Conservation (phyloP, 352 stramenopile genomes). For the Pythium dissotocum region DNA sequence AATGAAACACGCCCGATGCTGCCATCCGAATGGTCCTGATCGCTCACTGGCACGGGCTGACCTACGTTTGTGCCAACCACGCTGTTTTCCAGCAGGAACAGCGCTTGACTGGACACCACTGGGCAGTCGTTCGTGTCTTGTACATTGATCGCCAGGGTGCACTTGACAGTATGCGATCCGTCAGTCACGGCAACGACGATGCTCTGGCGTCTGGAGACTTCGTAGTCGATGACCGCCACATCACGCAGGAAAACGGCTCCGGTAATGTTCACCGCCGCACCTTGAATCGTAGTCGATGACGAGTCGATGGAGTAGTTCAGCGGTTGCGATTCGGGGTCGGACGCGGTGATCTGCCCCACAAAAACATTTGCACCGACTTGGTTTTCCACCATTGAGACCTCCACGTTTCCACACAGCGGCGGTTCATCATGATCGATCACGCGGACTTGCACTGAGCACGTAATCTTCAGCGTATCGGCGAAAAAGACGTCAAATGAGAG, state of each 20-base stretch:
- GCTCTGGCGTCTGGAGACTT: constrained; percentile 18
- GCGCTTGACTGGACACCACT: constrained; percentile 27
- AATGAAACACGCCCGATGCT: constrained; percentile 25
- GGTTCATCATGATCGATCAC: constrained; percentile 56
- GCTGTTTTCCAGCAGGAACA: constrained; percentile 50
- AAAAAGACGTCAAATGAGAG: constrained; percentile 44
- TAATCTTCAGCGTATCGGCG: constrained; percentile 35
- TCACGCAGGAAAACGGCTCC: constrained; percentile 26
- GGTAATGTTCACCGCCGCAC: constrained; percentile 13
- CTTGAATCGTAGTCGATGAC: neutral
- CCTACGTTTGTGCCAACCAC: constrained; percentile 28
- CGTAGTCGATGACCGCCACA: constrained; percentile 31
- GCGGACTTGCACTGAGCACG: constrained; percentile 36
- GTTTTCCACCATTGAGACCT: constrained; percentile 37
- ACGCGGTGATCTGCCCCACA: constrained; percentile 17
- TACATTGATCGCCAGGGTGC: constrained; percentile 33
- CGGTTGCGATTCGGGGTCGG: constrained; percentile 24
- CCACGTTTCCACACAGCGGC: constrained; percentile 33
- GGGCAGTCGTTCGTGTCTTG: constrained; percentile 59
- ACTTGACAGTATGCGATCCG: constrained; percentile 32
- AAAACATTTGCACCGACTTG: constrained; percentile 16
- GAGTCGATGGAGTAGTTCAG: constrained; percentile 16
- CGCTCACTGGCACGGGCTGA: constrained; percentile 21
- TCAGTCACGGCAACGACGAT: constrained; percentile 27
- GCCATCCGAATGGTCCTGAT: constrained; percentile 30